These are phyloP conservation scores for Avicennia marina DNA, from an alignment of 257 asterid species.

Conservation along the genomic window DNA sequence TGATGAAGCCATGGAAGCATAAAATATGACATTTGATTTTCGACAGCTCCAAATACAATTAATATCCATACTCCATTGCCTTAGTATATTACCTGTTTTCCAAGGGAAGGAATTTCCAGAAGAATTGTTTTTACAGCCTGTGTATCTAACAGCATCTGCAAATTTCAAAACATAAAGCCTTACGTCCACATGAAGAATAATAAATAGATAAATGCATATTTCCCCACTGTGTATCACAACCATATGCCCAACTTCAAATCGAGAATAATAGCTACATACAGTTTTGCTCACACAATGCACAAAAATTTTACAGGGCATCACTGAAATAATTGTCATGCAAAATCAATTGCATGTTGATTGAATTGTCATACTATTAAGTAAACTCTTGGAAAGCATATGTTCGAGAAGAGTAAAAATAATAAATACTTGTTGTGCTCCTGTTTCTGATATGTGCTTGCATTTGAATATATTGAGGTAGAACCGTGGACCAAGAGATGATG, in stretches of 20 bases:
- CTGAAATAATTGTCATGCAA: no score
- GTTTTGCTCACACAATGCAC: no score
- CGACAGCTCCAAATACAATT: no score
- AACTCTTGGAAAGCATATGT: neutral
- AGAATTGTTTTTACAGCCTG: conserved; percentile 96
- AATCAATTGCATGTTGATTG: no score
- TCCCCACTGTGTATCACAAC: no score
- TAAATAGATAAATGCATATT: no score
- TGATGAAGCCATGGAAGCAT: neutral
- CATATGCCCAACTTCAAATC: no score
- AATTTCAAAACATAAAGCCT: neutral
- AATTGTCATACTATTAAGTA: neutral
- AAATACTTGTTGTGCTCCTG: conserved; percentile 90
- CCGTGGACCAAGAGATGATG: conserved; percentile 91
- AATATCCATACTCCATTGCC: neutral
- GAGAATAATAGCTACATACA: no score
- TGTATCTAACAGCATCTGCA: conserved; percentile 96
- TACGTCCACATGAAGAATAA: no score
- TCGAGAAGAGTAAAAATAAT: neutral
- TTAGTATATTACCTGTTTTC: conserved; percentile 60
- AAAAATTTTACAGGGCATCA: no score
- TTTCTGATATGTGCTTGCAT: conserved; percentile 97
- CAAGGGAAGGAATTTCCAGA: conserved; percentile 92
- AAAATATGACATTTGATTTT: no score
- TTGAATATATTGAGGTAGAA: conserved; percentile 86